These are phyloP conservation scores for Fonsecaea nubica DNA, from an alignment of 2,329 filamentous ascomycete species.

Conservation along the genomic window DNA sequence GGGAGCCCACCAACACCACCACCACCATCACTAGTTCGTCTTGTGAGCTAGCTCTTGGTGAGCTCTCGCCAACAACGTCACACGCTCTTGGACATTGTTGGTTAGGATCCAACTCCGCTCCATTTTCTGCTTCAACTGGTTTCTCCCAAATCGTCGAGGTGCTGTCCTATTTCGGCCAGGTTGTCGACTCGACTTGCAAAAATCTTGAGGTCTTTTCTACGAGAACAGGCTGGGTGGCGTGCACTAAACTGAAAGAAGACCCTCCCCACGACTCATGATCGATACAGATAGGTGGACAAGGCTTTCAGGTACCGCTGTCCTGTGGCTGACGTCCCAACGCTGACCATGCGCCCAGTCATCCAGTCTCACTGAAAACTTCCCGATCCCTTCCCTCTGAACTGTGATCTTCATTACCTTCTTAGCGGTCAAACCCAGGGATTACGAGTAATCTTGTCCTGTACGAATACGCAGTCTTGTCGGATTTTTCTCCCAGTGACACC, in stretches of 20 bases:
- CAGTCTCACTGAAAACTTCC: constrained; percentile 20
- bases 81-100: constrained; percentile 14
- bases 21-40: not conserved
- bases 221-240: constrained; percentile 3
- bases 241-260: constrained; percentile 10
- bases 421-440: not conserved
- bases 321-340: constrained; percentile 16
- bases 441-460: not conserved
- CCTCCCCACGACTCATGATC: constrained; percentile 11
- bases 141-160: constrained; percentile 16
- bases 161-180: constrained; percentile 15
- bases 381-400: constrained; percentile 7
- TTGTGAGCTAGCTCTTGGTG: not conserved
- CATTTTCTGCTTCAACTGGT: constrained; percentile 9
- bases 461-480: not conserved
- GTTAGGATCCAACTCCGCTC: not conserved
- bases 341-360: constrained; percentile 2
- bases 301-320: constrained; percentile 12
- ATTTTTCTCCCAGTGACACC: not conserved
- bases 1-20: not conserved
- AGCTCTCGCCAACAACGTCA: constrained; percentile 2
- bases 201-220: not conserved
- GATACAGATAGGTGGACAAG: constrained; percentile 12
- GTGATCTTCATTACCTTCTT: constrained; percentile 12
- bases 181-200: not conserved